Percentiles rank a stretch among this genome's conserved stretches.
phyloP scores from a whole-genome alignment of 1,284 basidiomycete genomes.

The Moesziomyces antarcticus region DNA sequence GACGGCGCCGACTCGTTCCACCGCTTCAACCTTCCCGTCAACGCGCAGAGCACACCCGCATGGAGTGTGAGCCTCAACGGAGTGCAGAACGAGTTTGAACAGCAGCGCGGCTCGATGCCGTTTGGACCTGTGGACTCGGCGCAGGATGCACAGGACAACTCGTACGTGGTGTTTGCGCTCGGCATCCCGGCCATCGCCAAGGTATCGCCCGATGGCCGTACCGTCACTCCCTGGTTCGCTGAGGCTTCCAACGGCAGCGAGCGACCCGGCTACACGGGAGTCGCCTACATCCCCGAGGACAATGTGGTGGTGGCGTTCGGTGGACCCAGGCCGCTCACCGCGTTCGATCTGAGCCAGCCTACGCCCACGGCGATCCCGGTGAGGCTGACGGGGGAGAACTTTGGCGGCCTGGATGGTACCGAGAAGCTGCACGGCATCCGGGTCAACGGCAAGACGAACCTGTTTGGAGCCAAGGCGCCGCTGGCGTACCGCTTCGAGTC shows the following conservation, averaged over 20 bases:
- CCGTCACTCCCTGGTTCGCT: constrained; percentile 44
- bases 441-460: constrained; percentile 25
- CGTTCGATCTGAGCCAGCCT: constrained; percentile 47
- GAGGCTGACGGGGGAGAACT: constrained; percentile 46
- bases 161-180: constrained; percentile 64
- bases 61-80: constrained; percentile 55
- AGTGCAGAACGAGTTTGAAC: constrained; percentile 54
- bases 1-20: constrained; percentile 61
- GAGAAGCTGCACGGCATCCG: constrained; percentile 59
- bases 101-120: constrained; percentile 48
- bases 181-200: constrained; percentile 64
- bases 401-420: constrained; percentile 51
- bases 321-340: constrained; percentile 60
- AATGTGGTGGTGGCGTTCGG: constrained; percentile 60
- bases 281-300: constrained; percentile 52
- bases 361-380: constrained; percentile 47
- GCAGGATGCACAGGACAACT: constrained; percentile 61
- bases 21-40: constrained; percentile 57
- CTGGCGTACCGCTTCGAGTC: constrained; percentile 55
- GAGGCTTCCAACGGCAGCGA: constrained; percentile 57
- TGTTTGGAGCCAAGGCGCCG: constrained; percentile 63
- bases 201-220: constrained; percentile 51
- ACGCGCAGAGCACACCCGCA: constrained; percentile 39
- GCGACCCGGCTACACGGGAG: constrained; percentile 62
- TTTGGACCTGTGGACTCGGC: constrained; percentile 63